These are phyloP conservation scores for Cercospora sojina DNA, from an alignment of 2,329 filamentous ascomycete species.

Conservation along the genomic window DNA sequence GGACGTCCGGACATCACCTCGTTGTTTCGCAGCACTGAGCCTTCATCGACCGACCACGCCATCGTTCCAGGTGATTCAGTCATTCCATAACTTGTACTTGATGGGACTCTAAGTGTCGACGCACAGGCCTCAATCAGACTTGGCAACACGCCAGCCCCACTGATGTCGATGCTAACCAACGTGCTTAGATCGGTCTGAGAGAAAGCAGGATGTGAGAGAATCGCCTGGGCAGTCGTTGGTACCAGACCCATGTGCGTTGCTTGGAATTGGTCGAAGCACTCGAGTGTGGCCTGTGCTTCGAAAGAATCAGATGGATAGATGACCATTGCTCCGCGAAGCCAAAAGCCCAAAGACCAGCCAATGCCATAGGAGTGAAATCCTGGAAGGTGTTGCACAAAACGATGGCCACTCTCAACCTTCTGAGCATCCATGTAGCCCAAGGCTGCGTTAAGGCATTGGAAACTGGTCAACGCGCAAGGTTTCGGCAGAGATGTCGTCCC, in stretches of 20 bases:
- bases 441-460: conserved; percentile 41
- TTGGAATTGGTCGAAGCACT: conserved; percentile 36
- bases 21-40: conserved; percentile 37
- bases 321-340: conserved; percentile 31
- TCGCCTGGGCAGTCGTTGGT: conserved; percentile 38
- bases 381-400: conserved; percentile 35
- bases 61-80: conserved; percentile 47
- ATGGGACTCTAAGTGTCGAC: conserved; percentile 33
- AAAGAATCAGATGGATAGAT: conserved; percentile 37
- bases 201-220: conserved; percentile 36
- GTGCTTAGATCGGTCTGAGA: conserved; percentile 32
- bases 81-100: conserved; percentile 46
- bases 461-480: conserved; percentile 46
- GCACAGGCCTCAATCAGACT: conserved; percentile 35
- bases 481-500: conserved; percentile 53
- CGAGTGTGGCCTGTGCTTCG: conserved; percentile 36
- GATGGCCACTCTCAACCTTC: conserved; percentile 32
- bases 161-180: conserved; percentile 37
- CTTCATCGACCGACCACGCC: conserved; percentile 40
- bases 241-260: conserved; percentile 39
- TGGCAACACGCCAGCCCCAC: conserved; percentile 41
- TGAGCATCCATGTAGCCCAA: conserved; percentile 32
- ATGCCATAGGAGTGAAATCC: conserved; percentile 38
- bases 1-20: conserved; percentile 46
- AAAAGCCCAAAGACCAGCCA: conserved; percentile 36